A percentile compares a stretch with the other conserved stretches of the same genome.
Conservation (phyloP, 169 alveolate genomes). For the Plasmodium reichenowi region DNA sequence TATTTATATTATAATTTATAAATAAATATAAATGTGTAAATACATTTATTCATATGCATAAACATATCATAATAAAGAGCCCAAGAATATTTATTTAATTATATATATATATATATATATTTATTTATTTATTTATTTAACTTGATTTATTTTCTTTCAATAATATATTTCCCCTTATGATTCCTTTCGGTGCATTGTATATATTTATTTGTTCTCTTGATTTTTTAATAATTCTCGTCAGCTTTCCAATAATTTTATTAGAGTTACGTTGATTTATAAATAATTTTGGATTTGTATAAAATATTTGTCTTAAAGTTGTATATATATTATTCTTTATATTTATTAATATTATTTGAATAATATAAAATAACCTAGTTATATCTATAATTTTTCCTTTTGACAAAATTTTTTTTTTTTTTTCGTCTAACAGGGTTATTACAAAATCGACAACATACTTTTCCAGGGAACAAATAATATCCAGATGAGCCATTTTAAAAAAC, state of each 20-base stretch:
- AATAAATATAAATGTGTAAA: too few relatives aligned
- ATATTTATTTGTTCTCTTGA: constrained; percentile 77
- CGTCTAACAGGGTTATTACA: constrained; percentile 23
- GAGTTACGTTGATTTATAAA: constrained; percentile 77
- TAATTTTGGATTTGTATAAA: constrained; percentile 75
- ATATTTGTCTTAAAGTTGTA: constrained; percentile 78
- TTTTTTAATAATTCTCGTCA: constrained; percentile 76
- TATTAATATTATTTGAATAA: constrained; percentile 38
- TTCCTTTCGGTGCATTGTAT: constrained; percentile 78
- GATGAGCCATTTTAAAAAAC: constrained; percentile 11
- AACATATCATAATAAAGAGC: too few relatives aligned
- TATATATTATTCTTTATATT: constrained; percentile 32
- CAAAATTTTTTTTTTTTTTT: constrained; percentile 44
- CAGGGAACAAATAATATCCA: constrained; percentile 28
- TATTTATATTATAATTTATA: too few relatives aligned
- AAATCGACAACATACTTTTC: constrained; percentile 39
- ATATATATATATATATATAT: neutral
- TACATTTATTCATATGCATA: too few relatives aligned
- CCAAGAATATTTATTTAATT: neutral
- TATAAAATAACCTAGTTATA: constrained; percentile 52
- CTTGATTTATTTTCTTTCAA: constrained; percentile 55
- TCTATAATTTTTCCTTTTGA: constrained; percentile 55
- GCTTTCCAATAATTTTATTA: constrained; percentile 66
- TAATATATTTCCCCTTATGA: constrained; percentile 73
- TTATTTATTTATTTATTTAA: constrained; percentile 1